Conservation (phyloP, 208 protist species). For the Phytomonas serpens region DNA sequence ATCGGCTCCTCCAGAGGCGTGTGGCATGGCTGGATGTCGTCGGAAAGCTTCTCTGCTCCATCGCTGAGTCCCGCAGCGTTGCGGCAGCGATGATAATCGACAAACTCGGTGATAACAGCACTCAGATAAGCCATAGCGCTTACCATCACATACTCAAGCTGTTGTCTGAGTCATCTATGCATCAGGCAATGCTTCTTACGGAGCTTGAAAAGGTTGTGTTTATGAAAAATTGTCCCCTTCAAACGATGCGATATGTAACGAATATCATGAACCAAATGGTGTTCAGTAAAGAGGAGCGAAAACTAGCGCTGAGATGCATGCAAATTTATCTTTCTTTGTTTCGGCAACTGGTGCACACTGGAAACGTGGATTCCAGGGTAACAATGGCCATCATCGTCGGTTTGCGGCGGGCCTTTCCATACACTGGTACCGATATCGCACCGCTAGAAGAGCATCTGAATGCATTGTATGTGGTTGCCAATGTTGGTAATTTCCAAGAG, state of each 20-base stretch:
- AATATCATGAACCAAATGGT: conserved; percentile 92
- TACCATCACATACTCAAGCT: conserved; percentile 82
- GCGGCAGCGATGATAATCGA: conserved; percentile 88
- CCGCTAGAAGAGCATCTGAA: conserved; percentile 79
- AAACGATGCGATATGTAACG: conserved; percentile 81
- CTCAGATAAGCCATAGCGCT: conserved; percentile 72
- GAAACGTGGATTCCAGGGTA: conserved; percentile 71
- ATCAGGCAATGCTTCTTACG: conserved; percentile 76
- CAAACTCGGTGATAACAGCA: conserved; percentile 81
- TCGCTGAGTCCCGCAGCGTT: conserved; percentile 67
- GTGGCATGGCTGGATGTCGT: conserved; percentile 82
- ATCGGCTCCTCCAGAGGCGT: conserved; percentile 70
- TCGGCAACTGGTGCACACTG: conserved; percentile 57
- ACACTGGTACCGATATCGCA: conserved; percentile 73
- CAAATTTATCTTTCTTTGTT: conserved; percentile 88
- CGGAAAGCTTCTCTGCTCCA: conserved; percentile 77
- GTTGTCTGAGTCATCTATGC: conserved; percentile 79
- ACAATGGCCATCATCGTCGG: conserved; percentile 88
- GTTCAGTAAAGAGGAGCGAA: conserved; percentile 86
- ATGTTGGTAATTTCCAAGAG: conserved; percentile 83
- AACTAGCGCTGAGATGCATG: conserved; percentile 80
- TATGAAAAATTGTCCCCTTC: conserved; percentile 84
- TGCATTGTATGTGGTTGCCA: conserved; percentile 85
- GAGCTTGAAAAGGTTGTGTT: conserved; percentile 89
- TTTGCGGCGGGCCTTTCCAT: conserved; percentile 88